Evolutionary conservation across 106 monocot species (phyloP).

Genomic region (Vanilla planifolia): DNA sequence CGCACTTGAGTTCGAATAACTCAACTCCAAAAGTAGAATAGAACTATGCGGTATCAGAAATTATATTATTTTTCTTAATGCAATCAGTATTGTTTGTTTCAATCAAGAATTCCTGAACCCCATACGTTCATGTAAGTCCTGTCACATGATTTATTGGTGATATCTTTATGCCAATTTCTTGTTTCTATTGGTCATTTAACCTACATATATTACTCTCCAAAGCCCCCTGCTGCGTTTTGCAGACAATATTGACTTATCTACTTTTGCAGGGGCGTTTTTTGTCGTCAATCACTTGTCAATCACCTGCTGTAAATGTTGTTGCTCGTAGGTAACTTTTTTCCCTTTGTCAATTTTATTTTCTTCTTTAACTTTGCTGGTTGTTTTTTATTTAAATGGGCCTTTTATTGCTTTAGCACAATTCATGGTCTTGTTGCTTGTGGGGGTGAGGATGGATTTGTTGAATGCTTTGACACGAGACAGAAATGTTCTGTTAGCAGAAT

Average conservation of each 20-base stretch:
- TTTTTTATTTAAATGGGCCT: conserved; percentile 8
- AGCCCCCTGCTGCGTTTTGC: no score
- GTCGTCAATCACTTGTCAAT: conserved; percentile 63
- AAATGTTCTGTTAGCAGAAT: conserved; percentile 83
- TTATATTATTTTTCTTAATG: no score
- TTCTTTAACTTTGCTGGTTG: not conserved
- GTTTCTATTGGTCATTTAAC: no score
- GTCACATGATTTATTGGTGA: no score
- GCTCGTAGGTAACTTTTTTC: conserved; percentile 52
- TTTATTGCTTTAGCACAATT: conserved; percentile 27
- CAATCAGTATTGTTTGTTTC: no score
- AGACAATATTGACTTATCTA: no score
- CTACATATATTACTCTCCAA: not conserved
- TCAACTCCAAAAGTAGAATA: no score
- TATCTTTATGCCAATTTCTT: no score
- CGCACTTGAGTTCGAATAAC: no score
- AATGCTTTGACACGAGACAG: conserved; percentile 88
- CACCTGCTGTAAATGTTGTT: conserved; percentile 85
- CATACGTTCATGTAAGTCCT: no score
- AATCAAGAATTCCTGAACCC: no score
- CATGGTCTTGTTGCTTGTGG: conserved; percentile 98
- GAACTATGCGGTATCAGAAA: no score
- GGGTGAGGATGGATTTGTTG: conserved; percentile 94
- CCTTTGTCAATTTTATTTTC: not conserved
- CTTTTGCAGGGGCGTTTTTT: conserved; percentile 73